phyloP scores from a whole-genome alignment of 2,329 filamentous ascomycete genomes.

The Pseudogymnoascus destructans region DNA sequence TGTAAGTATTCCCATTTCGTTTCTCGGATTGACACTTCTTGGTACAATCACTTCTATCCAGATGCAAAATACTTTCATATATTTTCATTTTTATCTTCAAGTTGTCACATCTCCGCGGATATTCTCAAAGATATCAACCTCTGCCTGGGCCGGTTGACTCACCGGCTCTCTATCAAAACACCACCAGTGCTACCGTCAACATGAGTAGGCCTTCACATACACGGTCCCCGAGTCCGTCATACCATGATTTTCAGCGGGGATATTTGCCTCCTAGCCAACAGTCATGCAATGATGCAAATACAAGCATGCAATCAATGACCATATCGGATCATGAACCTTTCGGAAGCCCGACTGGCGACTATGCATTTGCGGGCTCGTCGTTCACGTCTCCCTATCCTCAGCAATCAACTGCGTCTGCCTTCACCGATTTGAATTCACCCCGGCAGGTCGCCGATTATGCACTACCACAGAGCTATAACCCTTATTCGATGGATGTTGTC shows the following conservation, averaged over 20 bases:
- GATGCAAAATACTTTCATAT: neutral
- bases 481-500: neutral
- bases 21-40: neutral
- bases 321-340: neutral
- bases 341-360: neutral
- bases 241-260: neutral
- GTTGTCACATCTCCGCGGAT: neutral
- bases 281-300: constrained; percentile 1
- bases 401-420: neutral
- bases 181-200: neutral
- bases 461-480: neutral
- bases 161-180: neutral
- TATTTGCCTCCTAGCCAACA: constrained; percentile 2
- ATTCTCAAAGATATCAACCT: neutral
- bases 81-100: neutral
- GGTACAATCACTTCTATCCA: neutral
- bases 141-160: neutral
- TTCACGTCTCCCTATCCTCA: neutral
- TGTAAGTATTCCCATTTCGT: constrained; percentile 4
- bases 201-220: neutral
- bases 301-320: neutral
- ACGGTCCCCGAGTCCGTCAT: neutral
- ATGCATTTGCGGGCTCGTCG: neutral
- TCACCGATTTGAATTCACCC: neutral
- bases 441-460: neutral